Evolutionary conservation across 805 yeast species (phyloP), one percentile per base, ranked within the genome.

Genomic region (Pichia cabralensis): DNA sequence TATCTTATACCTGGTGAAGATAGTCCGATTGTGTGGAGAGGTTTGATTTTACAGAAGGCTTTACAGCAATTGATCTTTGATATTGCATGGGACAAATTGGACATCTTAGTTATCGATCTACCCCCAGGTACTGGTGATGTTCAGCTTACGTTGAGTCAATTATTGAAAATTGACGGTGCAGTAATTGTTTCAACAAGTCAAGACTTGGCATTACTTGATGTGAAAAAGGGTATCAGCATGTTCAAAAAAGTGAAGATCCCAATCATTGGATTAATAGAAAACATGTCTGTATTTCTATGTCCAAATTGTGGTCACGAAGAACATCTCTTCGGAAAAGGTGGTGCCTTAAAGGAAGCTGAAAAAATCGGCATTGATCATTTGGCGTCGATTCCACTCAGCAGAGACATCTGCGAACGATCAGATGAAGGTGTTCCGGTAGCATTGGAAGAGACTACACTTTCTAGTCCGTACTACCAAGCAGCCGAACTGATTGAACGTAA

Each of bases 121-220:
- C 95, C 95, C 0, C 95, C 95, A 1, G 95, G 95, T 3, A 84
- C 95, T 0, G 95, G 95, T 14, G 95, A 84, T 51, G 77, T 82
- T 0, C 95, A 84, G 48, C 62, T 84, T 35, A 80, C 94, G 0
- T 64, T 84, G n/a, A 76, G 85, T 19, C 95, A 84, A 54, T 80
- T 76, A 46, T 53, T 80, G n/a, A 66, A 68, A 30, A 71, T 84
- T 0, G 80, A 76, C 46, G 95, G 94, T 0, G 84, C 94, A 0
- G 69, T 84, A 1, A 72, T 84, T 25, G 94, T 84, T 1, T 74
- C 86, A 1, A 84, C 95, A 1, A 89, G 94, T 0, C 95, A 84
- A 52, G 94, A 84, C 43, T 71, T 84, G 26, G 94, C 95, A 0
- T 55, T 83, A 18, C 65, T 78, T 6, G 95, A 84, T 51, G 94